Percentiles rank a stretch among this genome's conserved stretches.
Conservation (phyloP, 352 stramenopile species). For the Plasmopara halstedii region DNA sequence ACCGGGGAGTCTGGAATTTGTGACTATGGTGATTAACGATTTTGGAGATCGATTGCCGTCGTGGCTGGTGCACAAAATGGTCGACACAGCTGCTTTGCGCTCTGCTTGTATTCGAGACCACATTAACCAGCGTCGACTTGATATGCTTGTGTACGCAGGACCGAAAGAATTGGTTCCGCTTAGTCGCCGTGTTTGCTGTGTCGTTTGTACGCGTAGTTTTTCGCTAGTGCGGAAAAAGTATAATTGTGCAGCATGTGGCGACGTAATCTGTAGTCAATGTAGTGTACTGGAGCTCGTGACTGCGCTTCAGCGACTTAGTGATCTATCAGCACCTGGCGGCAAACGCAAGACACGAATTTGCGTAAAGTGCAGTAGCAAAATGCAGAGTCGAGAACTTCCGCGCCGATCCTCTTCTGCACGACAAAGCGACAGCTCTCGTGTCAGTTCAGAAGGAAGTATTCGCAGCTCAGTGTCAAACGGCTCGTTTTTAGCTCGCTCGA, state of each 20-base stretch:
- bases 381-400: slow-evolving; percentile 46
- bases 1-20: slow-evolving; percentile 54
- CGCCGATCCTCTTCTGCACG: slow-evolving; percentile 30
- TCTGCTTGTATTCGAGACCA: slow-evolving; percentile 68
- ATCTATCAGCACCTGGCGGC: slow-evolving; percentile 28
- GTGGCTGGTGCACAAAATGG: slow-evolving; percentile 80
- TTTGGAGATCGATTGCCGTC: slow-evolving; percentile 61
- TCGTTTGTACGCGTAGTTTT: slow-evolving; percentile 77
- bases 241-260: slow-evolving; percentile 70
- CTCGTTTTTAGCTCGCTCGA: slow-evolving; percentile 21
- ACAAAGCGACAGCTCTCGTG: slow-evolving; percentile 23
- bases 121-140: slow-evolving; percentile 67
- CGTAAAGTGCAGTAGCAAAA: slow-evolving; percentile 62
- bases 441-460: slow-evolving; percentile 23
- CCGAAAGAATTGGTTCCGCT: slow-evolving; percentile 67
- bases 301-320: slow-evolving; percentile 26
- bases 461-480: slow-evolving; percentile 22
- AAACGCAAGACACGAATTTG: slow-evolving; percentile 75
- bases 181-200: slow-evolving; percentile 60
- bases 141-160: slow-evolving; percentile 57
- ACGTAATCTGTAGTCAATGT: slow-evolving; percentile 78
- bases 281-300: slow-evolving; percentile 71
- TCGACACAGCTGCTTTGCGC: slow-evolving; percentile 67
- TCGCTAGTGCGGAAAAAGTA: slow-evolving; percentile 83
- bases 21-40: slow-evolving; percentile 80